Evolutionary conservation across 768 basidiomycete genomes (phyloP), one percentile per base, ranked within the genome.

Genomic region (Leucosporidium scottii): DNA sequence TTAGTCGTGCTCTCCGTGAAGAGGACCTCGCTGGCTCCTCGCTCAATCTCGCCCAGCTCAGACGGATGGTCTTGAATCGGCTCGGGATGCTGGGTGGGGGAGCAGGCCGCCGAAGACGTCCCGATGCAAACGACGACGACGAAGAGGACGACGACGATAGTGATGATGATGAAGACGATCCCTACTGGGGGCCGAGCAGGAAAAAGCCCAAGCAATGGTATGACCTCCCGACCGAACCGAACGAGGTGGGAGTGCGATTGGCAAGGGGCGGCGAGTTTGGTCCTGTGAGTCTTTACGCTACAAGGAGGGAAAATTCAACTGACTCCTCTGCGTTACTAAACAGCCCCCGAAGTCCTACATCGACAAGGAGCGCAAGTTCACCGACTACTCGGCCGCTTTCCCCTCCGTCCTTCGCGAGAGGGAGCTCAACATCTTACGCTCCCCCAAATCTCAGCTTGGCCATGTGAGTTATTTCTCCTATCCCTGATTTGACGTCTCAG

Each of bases 241-340:
- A 67, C 30, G 60, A 61, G 17, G 81, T 79, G 39, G 91, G 91
- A 3, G 74, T 85, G 21, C 81, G 83, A 51, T 81, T 94, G 18
- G 81, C 90, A 15, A 83, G 83, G 71, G 82, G 85, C 72, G 91
- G 91, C 56, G 88, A 92, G 62, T 94, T 92, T 77, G 91, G 91
- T 23, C 79, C 83, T 65, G 80, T 89, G 44, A 79, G 81, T 30
- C 39, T 6, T 17, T 44, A 3, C 8, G n/a, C n/a, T n/a, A n/a
- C n/a, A n/a, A n/a, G n/a, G n/a, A n/a, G n/a, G n/a, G n/a, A n/a
- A n/a, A n/a, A n/a, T n/a, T n/a, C n/a, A n/a, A n/a, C n/a, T n/a
- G n/a, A n/a, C n/a, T n/a, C n/a, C n/a, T n/a, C 39, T 44, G 7
- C 39, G 3, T 44, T 44, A 5, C 12, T 13, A 13, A 39, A 20